Evolutionary conservation across 345 rosid genomes (phyloP).

Genomic region (Pelargonium nanum): DNA sequence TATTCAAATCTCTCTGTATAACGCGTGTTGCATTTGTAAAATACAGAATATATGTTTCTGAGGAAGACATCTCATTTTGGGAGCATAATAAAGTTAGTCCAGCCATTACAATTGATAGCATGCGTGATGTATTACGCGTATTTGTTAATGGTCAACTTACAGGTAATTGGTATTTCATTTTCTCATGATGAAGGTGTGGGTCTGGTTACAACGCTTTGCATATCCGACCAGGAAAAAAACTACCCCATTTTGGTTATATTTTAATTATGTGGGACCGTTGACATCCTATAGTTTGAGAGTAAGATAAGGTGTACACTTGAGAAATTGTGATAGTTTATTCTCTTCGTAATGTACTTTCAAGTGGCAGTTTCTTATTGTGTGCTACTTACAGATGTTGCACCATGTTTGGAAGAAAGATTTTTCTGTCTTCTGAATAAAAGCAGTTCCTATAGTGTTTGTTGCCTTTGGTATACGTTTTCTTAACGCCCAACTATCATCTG

Average conservation of each 20-base stretch:
- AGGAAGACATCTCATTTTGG: conserved; percentile 73
- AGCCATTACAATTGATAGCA: conserved; percentile 54
- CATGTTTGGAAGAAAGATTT: too few species aligned
- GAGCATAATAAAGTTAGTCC: conserved; percentile 43
- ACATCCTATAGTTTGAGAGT: neutral
- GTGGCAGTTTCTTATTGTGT: too few species aligned
- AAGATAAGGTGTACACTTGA: too few species aligned
- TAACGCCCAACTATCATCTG: neutral
- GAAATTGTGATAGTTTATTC: too few species aligned
- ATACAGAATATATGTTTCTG: conserved; percentile 64
- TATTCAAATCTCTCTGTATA: neutral
- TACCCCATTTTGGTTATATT: too few species aligned
- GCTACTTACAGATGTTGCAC: too few species aligned
- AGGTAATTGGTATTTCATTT: conserved; percentile 32
- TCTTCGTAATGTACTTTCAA: too few species aligned
- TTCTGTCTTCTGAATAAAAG: too few species aligned
- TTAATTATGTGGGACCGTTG: too few species aligned
- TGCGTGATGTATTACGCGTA: conserved; percentile 84
- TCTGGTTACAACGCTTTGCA: neutral
- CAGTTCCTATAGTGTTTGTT: neutral
- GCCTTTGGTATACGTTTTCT: conserved; percentile 9
- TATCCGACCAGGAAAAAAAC: neutral
- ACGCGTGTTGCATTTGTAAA: neutral
- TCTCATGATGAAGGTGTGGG: neutral
- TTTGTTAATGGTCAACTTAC: conserved; percentile 61